Conservation (phyloP, 345 rosid species). For the Cardiospermum halicacabum region DNA sequence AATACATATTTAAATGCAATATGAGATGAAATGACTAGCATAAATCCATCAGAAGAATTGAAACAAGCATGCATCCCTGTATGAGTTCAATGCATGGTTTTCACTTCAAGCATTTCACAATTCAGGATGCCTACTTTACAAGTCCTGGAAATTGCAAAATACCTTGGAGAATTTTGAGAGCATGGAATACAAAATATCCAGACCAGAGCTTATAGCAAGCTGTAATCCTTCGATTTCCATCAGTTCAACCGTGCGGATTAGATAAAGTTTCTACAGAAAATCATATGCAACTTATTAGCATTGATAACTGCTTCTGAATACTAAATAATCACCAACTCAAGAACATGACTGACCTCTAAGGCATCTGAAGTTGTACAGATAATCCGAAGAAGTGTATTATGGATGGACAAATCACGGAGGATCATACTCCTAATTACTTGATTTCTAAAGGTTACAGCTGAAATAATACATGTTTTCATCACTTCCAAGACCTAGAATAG, state of each 20-base stretch:
- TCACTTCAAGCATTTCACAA: background rate
- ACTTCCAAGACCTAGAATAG: conserved; percentile 60
- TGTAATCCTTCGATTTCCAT: conserved; percentile 81
- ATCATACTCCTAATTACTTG: conserved; percentile 53
- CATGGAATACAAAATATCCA: conserved; percentile 52
- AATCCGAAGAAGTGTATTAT: conserved; percentile 55
- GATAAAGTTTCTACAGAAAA: conserved; percentile 57
- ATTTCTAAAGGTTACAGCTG: conserved; percentile 44
- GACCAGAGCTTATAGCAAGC: conserved; percentile 66
- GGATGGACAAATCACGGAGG: conserved; percentile 80
- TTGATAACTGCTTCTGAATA: conserved; percentile 3
- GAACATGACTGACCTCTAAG: conserved; percentile 64
- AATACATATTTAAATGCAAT: background rate
- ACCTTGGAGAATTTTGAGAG: conserved; percentile 70
- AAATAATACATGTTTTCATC: conserved; percentile 60
- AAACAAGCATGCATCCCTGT: background rate
- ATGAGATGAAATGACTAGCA: background rate
- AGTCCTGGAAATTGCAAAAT: background rate
- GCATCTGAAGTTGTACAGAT: conserved; percentile 64
- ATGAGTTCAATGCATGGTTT: background rate
- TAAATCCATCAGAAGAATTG: background rate
- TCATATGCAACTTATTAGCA: conserved; percentile 12
- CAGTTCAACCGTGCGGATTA: conserved; percentile 56
- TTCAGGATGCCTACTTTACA: conserved; percentile 3
- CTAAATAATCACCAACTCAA: conserved; percentile 5